Conservation (phyloP, 176 grass and related monocot genomes). For the Oryza rufipogon region DNA sequence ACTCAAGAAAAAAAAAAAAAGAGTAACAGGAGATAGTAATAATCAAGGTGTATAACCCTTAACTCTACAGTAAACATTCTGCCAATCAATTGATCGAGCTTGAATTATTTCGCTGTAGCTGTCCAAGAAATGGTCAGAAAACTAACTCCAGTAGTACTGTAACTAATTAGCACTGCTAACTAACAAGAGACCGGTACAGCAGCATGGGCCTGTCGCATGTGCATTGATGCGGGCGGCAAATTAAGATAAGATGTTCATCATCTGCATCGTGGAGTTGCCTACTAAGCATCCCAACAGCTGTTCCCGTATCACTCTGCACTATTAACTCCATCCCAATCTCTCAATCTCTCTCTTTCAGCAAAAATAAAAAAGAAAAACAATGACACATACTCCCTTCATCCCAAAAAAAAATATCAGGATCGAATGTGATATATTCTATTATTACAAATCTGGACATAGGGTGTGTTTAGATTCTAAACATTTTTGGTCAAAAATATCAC, state of each 20-base stretch:
- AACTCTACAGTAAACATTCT: neutral
- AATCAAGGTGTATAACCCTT: too few relatives aligned
- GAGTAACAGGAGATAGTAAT: too few relatives aligned
- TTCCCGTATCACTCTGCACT: neutral
- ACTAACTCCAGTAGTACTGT: too few relatives aligned
- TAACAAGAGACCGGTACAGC: neutral
- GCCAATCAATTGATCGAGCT: neutral
- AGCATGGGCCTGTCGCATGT: constrained; percentile 7
- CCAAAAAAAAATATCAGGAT: too few relatives aligned
- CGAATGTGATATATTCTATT: too few relatives aligned
- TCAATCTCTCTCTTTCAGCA: neutral
- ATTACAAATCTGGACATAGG: too few relatives aligned
- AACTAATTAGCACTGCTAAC: too few relatives aligned
- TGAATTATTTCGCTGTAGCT: neutral
- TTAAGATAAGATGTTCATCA: neutral
- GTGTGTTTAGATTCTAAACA: too few relatives aligned
- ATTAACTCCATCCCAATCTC: constrained; percentile 12
- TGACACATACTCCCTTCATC: neutral
- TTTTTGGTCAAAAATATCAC: too few relatives aligned
- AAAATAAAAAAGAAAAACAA: neutral
- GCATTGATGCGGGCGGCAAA: constrained; percentile 43
- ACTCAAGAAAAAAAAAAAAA: neutral
- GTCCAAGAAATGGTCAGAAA: constrained; percentile 6
- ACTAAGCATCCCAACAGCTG: constrained; percentile 36
- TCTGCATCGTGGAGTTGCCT: constrained; percentile 18